Conservation (phyloP, 805 yeast species). For the Debaryomyces tyrocola region DNA sequence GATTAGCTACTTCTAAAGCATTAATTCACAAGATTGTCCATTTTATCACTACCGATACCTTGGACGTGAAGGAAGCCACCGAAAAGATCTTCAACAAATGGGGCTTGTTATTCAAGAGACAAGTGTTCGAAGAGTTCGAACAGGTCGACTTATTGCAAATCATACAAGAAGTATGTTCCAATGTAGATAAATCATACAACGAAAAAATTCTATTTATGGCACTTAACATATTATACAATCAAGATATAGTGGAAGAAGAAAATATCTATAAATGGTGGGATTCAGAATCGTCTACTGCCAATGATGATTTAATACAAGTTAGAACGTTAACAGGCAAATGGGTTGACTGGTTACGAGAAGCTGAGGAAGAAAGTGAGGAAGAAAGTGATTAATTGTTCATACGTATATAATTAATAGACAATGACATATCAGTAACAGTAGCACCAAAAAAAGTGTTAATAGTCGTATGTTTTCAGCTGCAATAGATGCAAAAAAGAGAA, state of each 20-base stretch:
- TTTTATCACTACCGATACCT: constrained; percentile 73
- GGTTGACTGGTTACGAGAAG: constrained; percentile 84
- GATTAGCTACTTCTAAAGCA: constrained; percentile 76
- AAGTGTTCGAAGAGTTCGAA: constrained; percentile 79
- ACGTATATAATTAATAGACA: background rate
- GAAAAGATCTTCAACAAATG: constrained; percentile 75
- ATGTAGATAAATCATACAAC: constrained; percentile 39
- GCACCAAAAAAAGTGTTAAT: no score
- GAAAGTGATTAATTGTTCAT: constrained; percentile 21
- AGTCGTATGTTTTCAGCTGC: no score
- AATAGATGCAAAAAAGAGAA: background rate
- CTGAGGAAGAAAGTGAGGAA: constrained; percentile 56
- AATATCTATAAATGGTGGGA: constrained; percentile 83
- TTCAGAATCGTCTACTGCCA: constrained; percentile 30
- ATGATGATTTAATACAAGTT: constrained; percentile 46
- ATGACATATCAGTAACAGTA: background rate
- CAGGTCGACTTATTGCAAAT: constrained; percentile 66
- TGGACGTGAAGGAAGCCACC: constrained; percentile 74
- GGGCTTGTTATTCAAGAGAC: constrained; percentile 80
- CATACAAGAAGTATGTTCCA: constrained; percentile 46
- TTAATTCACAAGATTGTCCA: constrained; percentile 68
- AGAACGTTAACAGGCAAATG: constrained; percentile 65
- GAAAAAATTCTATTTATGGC: constrained; percentile 53
- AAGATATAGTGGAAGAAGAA: constrained; percentile 82
- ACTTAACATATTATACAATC: constrained; percentile 67